Percentiles rank a stretch among this genome's conserved stretches.
Evolutionary conservation across 805 yeast genomes (phyloP).

Genomic region (Peterozyma toletana): DNA sequence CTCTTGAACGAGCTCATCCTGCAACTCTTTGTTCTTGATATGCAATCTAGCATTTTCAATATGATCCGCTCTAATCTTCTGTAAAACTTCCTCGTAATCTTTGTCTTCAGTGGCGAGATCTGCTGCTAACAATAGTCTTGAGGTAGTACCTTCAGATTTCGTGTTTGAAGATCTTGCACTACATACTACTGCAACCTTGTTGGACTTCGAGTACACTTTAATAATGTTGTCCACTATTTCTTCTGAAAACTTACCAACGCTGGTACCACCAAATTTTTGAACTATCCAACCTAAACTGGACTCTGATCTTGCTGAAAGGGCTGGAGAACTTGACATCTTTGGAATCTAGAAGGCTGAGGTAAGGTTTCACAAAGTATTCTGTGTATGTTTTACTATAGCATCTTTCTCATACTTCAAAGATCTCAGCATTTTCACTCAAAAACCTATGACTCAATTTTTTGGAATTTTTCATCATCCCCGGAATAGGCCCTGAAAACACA

Average conservation of each 20-base stretch:
- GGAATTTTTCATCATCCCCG: no score
- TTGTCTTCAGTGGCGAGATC: conserved; percentile 61
- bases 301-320: conserved; percentile 6
- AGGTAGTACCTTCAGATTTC: conserved; percentile 93
- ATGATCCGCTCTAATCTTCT: conserved; percentile 75
- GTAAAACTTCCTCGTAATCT: conserved; percentile 51
- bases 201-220: conserved; percentile 48
- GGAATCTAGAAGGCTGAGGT: no score
- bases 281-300: conserved; percentile 51
- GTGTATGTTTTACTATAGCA: no score
- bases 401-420: no score
- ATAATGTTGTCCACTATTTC: conserved; percentile 83
- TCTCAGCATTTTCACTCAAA: no score
- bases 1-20: conserved; percentile 45
- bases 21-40: conserved; percentile 39
- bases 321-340: conserved; percentile 7
- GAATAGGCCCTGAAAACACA: no score
- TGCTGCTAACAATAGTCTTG: conserved; percentile 77
- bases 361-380: no score
- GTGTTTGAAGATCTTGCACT: conserved; percentile 90
- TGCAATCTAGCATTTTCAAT: conserved; percentile 55
- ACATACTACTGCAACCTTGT: conserved; percentile 88
- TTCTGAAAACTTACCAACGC: conserved; percentile 90
- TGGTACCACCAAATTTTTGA: conserved; percentile 96
- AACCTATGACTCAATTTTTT: no score